A percentile compares a stretch with the other conserved stretches of the same genome.
phyloP scores from a whole-genome alignment of 257 asterid genomes.

The Coffea canephora region DNA sequence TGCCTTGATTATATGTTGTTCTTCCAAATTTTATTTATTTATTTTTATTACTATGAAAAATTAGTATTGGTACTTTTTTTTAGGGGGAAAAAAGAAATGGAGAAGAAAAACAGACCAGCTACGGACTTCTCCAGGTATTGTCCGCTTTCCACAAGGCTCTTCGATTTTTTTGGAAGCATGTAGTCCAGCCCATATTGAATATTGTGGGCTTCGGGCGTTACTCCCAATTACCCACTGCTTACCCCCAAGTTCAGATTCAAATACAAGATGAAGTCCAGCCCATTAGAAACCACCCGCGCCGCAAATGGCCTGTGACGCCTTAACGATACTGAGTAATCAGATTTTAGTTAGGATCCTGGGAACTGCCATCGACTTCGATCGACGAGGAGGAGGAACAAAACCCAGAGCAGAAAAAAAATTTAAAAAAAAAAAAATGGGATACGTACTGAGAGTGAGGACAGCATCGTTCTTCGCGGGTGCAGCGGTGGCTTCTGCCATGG shows the following conservation, averaged over 20 bases:
- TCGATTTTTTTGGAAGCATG: too few relatives aligned
- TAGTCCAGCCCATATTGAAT: not conserved
- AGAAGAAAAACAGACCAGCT: too few relatives aligned
- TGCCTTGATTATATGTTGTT: too few relatives aligned
- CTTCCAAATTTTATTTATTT: not conserved
- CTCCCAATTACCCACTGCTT: too few relatives aligned
- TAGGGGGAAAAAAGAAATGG: too few relatives aligned
- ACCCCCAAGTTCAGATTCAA: too few relatives aligned
- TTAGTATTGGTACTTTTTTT: too few relatives aligned
- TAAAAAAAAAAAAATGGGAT: conserved; percentile 50
- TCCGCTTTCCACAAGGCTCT: too few relatives aligned
- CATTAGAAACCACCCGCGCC: not conserved
- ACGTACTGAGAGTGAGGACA: conserved; percentile 71
- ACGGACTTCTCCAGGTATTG: too few relatives aligned
- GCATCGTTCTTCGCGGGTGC: conserved; percentile 90
- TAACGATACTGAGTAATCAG: not conserved
- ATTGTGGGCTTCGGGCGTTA: too few relatives aligned
- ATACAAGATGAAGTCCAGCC: not conserved
- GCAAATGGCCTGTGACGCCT: not conserved
- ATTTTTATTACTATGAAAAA: too few relatives aligned
- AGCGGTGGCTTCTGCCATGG: conserved; percentile 78
- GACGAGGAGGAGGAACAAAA: not conserved
- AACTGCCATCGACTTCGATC: too few relatives aligned
- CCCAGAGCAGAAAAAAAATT: not conserved
- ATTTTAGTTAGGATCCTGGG: not conserved